Evolutionary conservation across 192 early-diverging fungal species (phyloP).

Genomic region (Podila horticola): DNA sequence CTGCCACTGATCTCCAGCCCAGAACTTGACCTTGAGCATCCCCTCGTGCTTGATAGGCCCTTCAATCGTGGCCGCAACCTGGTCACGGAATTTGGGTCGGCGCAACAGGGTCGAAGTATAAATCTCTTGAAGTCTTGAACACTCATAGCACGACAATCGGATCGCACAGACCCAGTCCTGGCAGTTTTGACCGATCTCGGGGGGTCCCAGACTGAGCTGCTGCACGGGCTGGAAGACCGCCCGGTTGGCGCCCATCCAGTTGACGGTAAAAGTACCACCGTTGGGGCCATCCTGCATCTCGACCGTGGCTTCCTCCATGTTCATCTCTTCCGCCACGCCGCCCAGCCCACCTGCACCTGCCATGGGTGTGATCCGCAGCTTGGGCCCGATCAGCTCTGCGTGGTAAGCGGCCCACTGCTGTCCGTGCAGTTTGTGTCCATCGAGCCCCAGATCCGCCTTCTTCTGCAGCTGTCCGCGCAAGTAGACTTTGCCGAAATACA

Average conservation of each 20-base stretch:
- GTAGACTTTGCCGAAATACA: slow-evolving; percentile 77
- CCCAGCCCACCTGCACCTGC: slow-evolving; percentile 20
- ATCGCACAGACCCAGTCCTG: slow-evolving; percentile 78
- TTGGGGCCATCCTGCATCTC: slow-evolving; percentile 66
- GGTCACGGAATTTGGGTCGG: slow-evolving; percentile 54
- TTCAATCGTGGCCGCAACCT: slow-evolving; percentile 62
- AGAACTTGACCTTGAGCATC: slow-evolving; percentile 63
- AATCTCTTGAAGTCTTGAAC: slow-evolving; percentile 77
- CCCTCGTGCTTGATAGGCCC: slow-evolving; percentile 65
- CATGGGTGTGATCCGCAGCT: slow-evolving; percentile 71
- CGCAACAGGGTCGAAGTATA: slow-evolving; percentile 70
- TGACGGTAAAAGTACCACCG: slow-evolving; percentile 69
- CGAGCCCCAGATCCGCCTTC: slow-evolving; percentile 68
- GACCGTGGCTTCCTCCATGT: slow-evolving; percentile 75
- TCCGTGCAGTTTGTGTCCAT: slow-evolving; percentile 69
- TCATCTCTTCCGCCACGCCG: slow-evolving; percentile 74
- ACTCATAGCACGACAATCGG: slow-evolving; percentile 80
- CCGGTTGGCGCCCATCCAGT: slow-evolving; percentile 76
- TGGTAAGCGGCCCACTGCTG: slow-evolving; percentile 79
- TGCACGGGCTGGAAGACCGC: slow-evolving; percentile 61
- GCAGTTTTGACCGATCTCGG: slow-evolving; percentile 60
- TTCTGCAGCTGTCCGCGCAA: slow-evolving; percentile 77
- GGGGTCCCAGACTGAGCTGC: slow-evolving; percentile 58
- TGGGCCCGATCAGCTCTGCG: slow-evolving; percentile 77
- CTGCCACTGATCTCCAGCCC: slow-evolving; percentile 58